Evolutionary conservation across 805 yeast genomes (phyloP).

Genomic region (Candida xyloterini): DNA sequence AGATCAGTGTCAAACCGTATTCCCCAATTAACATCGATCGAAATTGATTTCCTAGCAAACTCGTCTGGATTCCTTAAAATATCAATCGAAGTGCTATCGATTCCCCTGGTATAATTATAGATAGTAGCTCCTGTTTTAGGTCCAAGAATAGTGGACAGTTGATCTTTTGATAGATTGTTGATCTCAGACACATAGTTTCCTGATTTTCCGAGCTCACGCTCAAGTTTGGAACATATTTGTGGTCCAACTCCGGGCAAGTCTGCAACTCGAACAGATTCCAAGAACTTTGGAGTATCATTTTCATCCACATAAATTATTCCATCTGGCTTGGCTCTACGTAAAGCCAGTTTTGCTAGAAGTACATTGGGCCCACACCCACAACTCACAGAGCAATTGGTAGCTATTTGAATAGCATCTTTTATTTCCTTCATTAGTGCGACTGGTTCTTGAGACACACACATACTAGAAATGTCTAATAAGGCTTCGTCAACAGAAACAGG

Average conservation of each 20-base stretch:
- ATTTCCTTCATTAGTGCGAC: slow-evolving; percentile 34
- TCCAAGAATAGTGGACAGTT: slow-evolving; percentile 56
- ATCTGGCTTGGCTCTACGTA: slow-evolving; percentile 76
- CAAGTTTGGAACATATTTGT: slow-evolving; percentile 47
- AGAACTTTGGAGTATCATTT: slow-evolving; percentile 29
- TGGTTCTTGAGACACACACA: slow-evolving; percentile 21
- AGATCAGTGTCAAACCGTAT: slow-evolving; percentile 61
- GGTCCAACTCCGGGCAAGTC: slow-evolving; percentile 66
- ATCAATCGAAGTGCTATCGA: slow-evolving; percentile 60
- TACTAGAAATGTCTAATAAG: slow-evolving; percentile 55
- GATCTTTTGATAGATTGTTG: slow-evolving; percentile 30
- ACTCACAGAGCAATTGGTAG: slow-evolving; percentile 68
- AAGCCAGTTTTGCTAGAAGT: slow-evolving; percentile 71
- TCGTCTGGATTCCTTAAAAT: slow-evolving; percentile 47
- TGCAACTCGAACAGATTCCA: slow-evolving; percentile 36
- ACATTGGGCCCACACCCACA: slow-evolving; percentile 77
- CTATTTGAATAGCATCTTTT: slow-evolving; percentile 38
- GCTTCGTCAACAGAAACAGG: slow-evolving; percentile 96
- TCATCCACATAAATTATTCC: slow-evolving; percentile 47
- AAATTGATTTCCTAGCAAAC: slow-evolving; percentile 67
- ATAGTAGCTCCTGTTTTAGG: slow-evolving; percentile 66
- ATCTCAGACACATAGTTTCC: slow-evolving; percentile 40
- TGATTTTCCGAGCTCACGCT: slow-evolving; percentile 27
- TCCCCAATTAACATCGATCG: slow-evolving; percentile 91
- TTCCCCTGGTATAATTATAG: slow-evolving; percentile 58